Percentiles rank a stretch among this genome's conserved stretches.
These are phyloP conservation scores for Pseudogymnoascus sp. DNA, from an alignment of 2,329 filamentous ascomycete species.

Conservation along the genomic window DNA sequence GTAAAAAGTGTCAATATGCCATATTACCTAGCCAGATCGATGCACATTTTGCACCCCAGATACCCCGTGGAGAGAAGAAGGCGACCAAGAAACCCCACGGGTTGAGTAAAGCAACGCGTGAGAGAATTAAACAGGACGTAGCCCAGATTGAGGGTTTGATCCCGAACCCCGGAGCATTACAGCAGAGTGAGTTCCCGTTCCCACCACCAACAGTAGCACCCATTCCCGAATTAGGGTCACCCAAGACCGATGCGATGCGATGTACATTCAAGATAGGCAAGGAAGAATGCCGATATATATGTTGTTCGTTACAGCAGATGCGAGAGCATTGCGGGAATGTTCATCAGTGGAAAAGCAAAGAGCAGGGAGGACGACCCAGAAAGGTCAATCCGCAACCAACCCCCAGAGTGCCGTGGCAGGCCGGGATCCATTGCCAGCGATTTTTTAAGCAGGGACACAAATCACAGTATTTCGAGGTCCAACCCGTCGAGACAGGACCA, in stretches of 20 bases:
- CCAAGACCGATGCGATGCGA: neutral
- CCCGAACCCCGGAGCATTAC: neutral
- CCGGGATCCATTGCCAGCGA: neutral
- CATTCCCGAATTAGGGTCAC: neutral
- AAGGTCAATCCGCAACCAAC: neutral
- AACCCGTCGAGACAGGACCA: neutral
- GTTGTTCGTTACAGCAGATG: neutral
- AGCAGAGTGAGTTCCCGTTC: neutral
- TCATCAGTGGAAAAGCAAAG: neutral
- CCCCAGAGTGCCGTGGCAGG: no score
- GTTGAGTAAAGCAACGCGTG: neutral
- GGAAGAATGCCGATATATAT: neutral
- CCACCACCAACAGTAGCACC: neutral
- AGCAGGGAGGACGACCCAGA: neutral
- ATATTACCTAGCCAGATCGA: neutral
- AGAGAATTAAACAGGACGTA: neutral
- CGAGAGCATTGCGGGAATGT: neutral
- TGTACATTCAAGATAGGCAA: neutral
- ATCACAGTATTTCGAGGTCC: neutral
- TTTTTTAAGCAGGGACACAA: neutral
- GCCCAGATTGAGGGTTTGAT: neutral
- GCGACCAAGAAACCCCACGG: neutral
- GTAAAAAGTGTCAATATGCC: neutral
- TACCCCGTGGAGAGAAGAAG: neutral
- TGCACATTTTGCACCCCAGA: neutral